Evolutionary conservation across 2,329 filamentous ascomycete species (phyloP).

Genomic region (Aspergillus sp.): DNA sequence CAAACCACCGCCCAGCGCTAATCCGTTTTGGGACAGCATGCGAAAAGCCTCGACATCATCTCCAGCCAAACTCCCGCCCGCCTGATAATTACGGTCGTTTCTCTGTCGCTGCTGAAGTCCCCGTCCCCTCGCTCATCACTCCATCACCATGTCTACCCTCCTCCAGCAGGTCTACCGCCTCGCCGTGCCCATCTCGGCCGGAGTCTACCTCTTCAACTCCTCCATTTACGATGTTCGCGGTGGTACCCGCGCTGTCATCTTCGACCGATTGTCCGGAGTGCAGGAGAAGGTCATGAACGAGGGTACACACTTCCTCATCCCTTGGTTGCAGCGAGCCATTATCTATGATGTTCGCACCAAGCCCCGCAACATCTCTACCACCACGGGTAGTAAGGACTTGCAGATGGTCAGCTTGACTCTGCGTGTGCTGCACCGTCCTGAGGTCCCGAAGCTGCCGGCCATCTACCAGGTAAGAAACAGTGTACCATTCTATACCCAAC

Average conservation of each 20-base stretch:
- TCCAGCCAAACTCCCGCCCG: constrained; percentile 18
- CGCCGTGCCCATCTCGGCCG: constrained; percentile 73
- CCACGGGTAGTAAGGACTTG: constrained; percentile 96
- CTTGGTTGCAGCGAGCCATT: constrained; percentile 93
- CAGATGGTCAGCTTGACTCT: constrained; percentile 99
- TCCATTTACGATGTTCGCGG: constrained; percentile 97
- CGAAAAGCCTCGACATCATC: constrained; percentile 42
- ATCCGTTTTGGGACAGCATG: constrained; percentile 35
- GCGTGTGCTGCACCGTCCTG: constrained; percentile 89
- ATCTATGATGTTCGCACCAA: constrained; percentile 97
- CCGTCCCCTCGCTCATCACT: constrained; percentile 8
- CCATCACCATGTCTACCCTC: constrained; percentile 50
- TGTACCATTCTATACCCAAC: background rate
- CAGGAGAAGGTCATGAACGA: constrained; percentile 92
- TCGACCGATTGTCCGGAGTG: constrained; percentile 88
- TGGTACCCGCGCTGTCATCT: constrained; percentile 93
- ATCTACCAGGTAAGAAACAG: constrained; percentile 82
- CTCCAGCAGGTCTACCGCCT: constrained; percentile 40
- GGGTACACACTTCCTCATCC: constrained; percentile 93
- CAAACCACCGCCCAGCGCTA: constrained; percentile 32
- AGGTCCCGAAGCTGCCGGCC: constrained; percentile 88
- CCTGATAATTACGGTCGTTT: background rate
- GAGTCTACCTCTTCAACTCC: constrained; percentile 67
- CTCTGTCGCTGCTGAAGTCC: constrained; percentile 8
- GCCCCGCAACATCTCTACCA: constrained; percentile 95